phyloP scores from a whole-genome alignment of 768 basidiomycete species.

The Pulveroboletus sp. region DNA sequence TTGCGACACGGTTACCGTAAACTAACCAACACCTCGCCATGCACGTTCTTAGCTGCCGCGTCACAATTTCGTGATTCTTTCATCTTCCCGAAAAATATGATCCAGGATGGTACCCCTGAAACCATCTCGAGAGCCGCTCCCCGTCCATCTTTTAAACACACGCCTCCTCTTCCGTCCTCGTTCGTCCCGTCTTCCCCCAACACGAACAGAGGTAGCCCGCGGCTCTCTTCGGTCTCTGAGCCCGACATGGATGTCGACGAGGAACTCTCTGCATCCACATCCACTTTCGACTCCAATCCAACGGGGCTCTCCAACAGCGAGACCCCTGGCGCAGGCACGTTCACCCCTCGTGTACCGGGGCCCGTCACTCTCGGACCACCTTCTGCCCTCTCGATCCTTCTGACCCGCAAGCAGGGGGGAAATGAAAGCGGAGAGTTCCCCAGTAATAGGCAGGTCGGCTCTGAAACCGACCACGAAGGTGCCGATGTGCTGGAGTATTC shows the following conservation, averaged over 20 bases:
- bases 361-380: constrained; percentile 22
- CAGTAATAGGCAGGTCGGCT: not conserved
- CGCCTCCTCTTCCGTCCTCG: constrained; percentile 19
- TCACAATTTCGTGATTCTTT: constrained; percentile 33
- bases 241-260: constrained; percentile 22
- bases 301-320: constrained; percentile 2
- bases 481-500: not conserved
- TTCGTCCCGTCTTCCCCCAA: constrained; percentile 19
- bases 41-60: constrained; percentile 23
- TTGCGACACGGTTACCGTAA: constrained; percentile 10
- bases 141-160: constrained; percentile 16
- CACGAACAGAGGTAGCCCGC: constrained; percentile 22
- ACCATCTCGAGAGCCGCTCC: constrained; percentile 14
- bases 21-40: constrained; percentile 1
- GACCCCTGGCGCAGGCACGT: constrained; percentile 7
- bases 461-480: not conserved
- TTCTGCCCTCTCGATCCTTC: constrained; percentile 35
- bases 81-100: constrained; percentile 34
- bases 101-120: constrained; percentile 23
- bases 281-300: constrained; percentile 21
- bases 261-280: constrained; percentile 29
- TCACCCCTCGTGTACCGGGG: constrained; percentile 21
- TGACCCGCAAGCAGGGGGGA: constrained; percentile 20
- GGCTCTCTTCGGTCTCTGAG: constrained; percentile 20
- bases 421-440: constrained; percentile 1